Conservation (phyloP, 148 eudicot species). For the Rhododendron molle region DNA sequence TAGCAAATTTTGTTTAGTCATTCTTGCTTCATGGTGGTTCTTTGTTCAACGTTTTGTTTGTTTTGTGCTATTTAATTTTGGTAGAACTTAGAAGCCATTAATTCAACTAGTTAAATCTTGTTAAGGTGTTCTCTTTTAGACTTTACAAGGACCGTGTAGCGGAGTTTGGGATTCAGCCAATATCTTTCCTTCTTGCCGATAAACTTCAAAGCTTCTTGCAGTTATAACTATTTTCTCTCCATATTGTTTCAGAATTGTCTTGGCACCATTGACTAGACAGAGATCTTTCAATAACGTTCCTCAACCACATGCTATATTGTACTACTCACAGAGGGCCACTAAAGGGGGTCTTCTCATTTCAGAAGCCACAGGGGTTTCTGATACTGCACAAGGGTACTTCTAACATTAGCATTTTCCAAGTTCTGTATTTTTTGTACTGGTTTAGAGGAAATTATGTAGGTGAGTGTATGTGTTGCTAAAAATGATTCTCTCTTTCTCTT, state of each 20-base stretch:
- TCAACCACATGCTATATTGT: conserved; percentile 36
- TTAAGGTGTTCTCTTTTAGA: too few relatives aligned
- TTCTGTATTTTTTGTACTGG: neutral
- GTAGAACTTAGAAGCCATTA: too few relatives aligned
- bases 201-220: neutral
- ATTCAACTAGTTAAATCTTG: too few relatives aligned
- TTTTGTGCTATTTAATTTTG: too few relatives aligned
- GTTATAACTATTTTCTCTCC: neutral
- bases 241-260: neutral
- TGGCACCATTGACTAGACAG: conserved; percentile 19
- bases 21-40: too few relatives aligned
- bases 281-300: conserved; percentile 45
- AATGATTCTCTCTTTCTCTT: too few relatives aligned
- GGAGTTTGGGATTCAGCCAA: too few relatives aligned
- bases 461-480: too few relatives aligned
- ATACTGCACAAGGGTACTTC: conserved; percentile 23
- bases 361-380: conserved; percentile 45
- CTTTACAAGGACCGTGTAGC: too few relatives aligned
- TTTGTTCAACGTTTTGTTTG: too few relatives aligned
- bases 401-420: neutral
- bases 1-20: too few relatives aligned
- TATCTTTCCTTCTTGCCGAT: neutral
- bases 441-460: too few relatives aligned
- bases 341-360: conserved; percentile 12
- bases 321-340: conserved; percentile 39